Base-by-base conservation (phyloP, 2,329 filamentous ascomycete species). In the Aspergillus terreus region DNA sequence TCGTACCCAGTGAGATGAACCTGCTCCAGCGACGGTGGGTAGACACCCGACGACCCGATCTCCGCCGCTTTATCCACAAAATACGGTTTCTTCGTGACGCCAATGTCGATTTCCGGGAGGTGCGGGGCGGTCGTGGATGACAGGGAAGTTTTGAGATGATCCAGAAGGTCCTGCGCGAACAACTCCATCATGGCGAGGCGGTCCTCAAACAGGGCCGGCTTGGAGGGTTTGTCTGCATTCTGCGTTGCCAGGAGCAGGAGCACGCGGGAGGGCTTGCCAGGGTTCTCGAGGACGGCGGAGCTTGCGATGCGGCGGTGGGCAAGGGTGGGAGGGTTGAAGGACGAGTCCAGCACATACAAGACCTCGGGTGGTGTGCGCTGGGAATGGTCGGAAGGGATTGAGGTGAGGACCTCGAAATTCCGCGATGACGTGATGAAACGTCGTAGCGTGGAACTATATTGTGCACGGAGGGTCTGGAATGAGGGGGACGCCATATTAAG, bases 271-370 rank as follows among this genome's bases (percentile, higher is more conserved):
- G 61, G 55, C 33, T 50, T 47, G 48, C 52, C 50, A 6, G 60
- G 54, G 15, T 68, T 62, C 36, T 73, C 68, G 42, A 70, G 66
- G 4, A 85, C 57, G 2, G 82, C 82, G 14, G 78, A 78, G 27
- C 72, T 74, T 4, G 78, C 80, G 32, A 86, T 78, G 19, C 72
- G 71, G 15, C 79, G 70, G 61, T 86, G 83, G 9, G 83, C 83
- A 47, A 74, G 71, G 3, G 81, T 83, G 1, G 83, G 83, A 10
- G 83, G 83, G 56, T 86, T 86, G 76, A 85, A 86, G 21, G 82
- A 84, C 0, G 82, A 85, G 63, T 86, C 83, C 43, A 86, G 74
- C 50, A 86, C 82, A 67, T 83, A 83, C 47, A 86, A 76, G n/a
- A 64, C 59, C n/a, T 61, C 58, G 32, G 66, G 61, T 46, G 14